These are phyloP conservation scores for Afroboletus lepidellus DNA, from an alignment of 1,284 basidiomycete species.

Conservation along the genomic window DNA sequence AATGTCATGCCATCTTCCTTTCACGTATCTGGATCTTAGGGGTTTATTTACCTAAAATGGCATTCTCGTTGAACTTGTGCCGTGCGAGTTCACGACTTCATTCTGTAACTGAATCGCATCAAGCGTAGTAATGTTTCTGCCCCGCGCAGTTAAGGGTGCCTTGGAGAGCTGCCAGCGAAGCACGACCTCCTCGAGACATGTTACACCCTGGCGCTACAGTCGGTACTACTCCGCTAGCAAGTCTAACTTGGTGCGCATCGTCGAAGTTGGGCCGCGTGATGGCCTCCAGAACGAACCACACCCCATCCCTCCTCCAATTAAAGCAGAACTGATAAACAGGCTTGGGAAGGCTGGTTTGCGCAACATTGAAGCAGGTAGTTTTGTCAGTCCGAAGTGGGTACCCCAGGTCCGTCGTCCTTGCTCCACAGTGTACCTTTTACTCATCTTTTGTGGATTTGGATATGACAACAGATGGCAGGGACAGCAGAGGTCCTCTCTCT, in stretches of 20 bases:
- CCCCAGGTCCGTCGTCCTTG: constrained; percentile 66
- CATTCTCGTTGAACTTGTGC: too few species aligned
- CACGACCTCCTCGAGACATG: background rate
- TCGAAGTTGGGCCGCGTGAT: constrained; percentile 92
- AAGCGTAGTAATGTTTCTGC: constrained; percentile 11
- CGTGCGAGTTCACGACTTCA: too few species aligned
- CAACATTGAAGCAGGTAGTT: constrained; percentile 86
- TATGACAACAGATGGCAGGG: constrained; percentile 71
- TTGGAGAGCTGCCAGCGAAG: background rate
- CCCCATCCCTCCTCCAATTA: constrained; percentile 70
- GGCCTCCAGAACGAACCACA: constrained; percentile 91
- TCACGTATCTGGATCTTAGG: too few species aligned
- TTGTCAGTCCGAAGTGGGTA: constrained; percentile 92
- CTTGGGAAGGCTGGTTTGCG: constrained; percentile 70
- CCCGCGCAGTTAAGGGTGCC: constrained; percentile 2
- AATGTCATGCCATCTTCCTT: too few species aligned
- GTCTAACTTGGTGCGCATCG: constrained; percentile 50
- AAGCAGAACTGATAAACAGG: constrained; percentile 79
- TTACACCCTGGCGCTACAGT: background rate
- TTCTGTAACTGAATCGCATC: background rate
- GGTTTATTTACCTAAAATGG: constrained; percentile 6
- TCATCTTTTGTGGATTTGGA: background rate
- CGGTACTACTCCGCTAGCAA: constrained; percentile 9
- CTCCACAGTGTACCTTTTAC: background rate
- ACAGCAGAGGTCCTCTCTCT: constrained; percentile 69